Percentiles rank a stretch among this genome's conserved stretches.
These are phyloP conservation scores for Fraxinus baroniana DNA, from an alignment of 305 asterid species.

Conservation along the genomic window DNA sequence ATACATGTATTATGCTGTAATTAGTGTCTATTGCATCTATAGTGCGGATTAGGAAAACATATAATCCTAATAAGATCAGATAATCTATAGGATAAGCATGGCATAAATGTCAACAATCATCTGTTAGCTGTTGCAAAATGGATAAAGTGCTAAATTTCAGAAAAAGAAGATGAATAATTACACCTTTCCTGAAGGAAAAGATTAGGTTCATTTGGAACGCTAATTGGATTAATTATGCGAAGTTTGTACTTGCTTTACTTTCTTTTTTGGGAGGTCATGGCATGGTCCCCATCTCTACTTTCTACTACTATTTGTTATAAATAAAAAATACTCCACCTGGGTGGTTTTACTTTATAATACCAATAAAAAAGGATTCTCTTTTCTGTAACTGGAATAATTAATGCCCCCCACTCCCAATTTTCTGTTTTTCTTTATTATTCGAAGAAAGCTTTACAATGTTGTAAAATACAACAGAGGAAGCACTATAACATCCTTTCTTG, in stretches of 20 bases:
- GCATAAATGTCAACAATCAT: background rate
- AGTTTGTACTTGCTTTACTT: background rate
- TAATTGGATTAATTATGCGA: background rate
- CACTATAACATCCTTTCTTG: background rate
- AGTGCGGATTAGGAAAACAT: background rate
- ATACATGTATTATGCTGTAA: background rate
- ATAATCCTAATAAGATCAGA: background rate
- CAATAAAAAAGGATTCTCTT: background rate
- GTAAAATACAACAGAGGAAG: background rate
- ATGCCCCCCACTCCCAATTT: background rate
- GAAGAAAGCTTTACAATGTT: background rate
- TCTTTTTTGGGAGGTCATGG: background rate
- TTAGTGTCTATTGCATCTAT: background rate
- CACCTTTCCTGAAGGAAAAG: conserved; percentile 1
- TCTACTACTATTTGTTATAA: background rate
- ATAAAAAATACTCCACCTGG: background rate
- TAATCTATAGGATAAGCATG: background rate
- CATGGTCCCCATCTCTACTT: background rate
- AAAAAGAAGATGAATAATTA: background rate
- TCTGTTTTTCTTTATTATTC: background rate
- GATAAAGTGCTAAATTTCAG: conserved; percentile 4
- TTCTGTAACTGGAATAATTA: background rate
- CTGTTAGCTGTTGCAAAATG: background rate
- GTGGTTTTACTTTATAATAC: background rate
- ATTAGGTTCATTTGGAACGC: background rate